Evolutionary conservation across 192 early-diverging fungal genomes (phyloP), one percentile per base, ranked within the genome.

Genomic region (Gaertneriomyces semiglobifer): DNA sequence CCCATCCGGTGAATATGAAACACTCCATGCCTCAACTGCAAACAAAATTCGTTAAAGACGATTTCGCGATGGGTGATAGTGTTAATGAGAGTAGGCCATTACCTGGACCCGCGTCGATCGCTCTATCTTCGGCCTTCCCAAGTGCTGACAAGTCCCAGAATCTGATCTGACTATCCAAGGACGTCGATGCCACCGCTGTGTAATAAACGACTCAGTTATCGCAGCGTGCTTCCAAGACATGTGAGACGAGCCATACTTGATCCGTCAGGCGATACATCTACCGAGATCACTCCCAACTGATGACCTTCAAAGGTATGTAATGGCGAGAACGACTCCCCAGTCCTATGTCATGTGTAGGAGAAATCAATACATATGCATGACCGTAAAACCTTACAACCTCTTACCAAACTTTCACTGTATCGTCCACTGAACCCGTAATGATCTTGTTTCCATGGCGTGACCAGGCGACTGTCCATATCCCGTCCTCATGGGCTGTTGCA

Each of bases 401-500:
- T 33, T 75, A 89, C 91, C 92, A 94, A 68, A 88, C 76, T 70
- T 89, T 92, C 62, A 93, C 81, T 10, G 87, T 86, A 46, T 86
- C 84, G 59, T 94, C 92, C 6, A 88, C 81, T 41, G 89, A 90
- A 11, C 89, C 90, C 41, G 92, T 89, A 16, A 88, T 67, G 10
- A 94, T 87, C 46, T 79, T 65, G 69, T 89, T 82, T 7, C 83
- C 79, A 50, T 81, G 71, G 40, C 76, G 78, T 19, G 85, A 81
- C 91, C 92, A 94, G n/a, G 85, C 82, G 6, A 89, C 88, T 52
- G 81, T 70, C 92, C 92, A 94, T 62, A 94, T 89, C 56, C 86
- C 89, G 68, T 90, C 91, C 43, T 80, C 84, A 63, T 94, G 92
- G 1, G 91, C 92, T 92, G 75, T 48, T 38, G 60, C n/a, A 19